Conservation (phyloP, 1,284 basidiomycete species). For the Marasmius oreades region DNA sequence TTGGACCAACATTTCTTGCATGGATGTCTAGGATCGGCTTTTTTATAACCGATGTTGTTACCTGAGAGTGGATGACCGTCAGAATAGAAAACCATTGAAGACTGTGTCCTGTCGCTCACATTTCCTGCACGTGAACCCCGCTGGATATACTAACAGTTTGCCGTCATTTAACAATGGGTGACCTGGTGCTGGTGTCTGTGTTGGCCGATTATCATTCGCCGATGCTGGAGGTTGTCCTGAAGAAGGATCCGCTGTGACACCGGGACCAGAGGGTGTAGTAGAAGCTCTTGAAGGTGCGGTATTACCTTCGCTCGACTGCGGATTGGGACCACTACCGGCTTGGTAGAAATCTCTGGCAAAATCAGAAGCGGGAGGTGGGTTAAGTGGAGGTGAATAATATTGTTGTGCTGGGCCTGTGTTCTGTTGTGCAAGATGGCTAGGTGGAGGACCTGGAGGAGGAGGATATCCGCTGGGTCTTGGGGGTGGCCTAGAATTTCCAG, state of each 20-base stretch:
- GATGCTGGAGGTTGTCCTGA: conserved; percentile 23
- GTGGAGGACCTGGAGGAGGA: not conserved
- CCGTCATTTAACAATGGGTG: conserved; percentile 60
- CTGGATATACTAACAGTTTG: conserved; percentile 63
- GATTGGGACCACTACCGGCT: conserved; percentile 29
- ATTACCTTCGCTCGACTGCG: not conserved
- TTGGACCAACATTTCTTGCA: conserved; percentile 71
- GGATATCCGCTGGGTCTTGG: not conserved
- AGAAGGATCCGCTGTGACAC: conserved; percentile 22
- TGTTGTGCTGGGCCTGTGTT: conserved; percentile 12
- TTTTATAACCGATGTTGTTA: conserved; percentile 68
- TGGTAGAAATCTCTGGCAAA: conserved; percentile 57
- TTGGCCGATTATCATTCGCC: conserved; percentile 55
- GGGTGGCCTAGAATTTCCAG: conserved; percentile 3
- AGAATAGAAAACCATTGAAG: not conserved
- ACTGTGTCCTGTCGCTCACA: conserved; percentile 45
- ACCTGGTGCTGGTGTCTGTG: conserved; percentile 56
- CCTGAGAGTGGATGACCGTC: conserved; percentile 35
- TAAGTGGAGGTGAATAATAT: conserved; percentile 5
- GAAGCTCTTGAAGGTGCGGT: not conserved
- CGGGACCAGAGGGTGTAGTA: conserved; percentile 9
- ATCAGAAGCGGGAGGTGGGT: conserved; percentile 18
- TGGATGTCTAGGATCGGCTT: conserved; percentile 59
- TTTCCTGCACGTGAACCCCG: conserved; percentile 57
- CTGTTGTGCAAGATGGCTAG: not conserved